Evolutionary conservation across 495 filamentous ascomycete species (phyloP).

Genomic region (Hypoxylon perforatum): DNA sequence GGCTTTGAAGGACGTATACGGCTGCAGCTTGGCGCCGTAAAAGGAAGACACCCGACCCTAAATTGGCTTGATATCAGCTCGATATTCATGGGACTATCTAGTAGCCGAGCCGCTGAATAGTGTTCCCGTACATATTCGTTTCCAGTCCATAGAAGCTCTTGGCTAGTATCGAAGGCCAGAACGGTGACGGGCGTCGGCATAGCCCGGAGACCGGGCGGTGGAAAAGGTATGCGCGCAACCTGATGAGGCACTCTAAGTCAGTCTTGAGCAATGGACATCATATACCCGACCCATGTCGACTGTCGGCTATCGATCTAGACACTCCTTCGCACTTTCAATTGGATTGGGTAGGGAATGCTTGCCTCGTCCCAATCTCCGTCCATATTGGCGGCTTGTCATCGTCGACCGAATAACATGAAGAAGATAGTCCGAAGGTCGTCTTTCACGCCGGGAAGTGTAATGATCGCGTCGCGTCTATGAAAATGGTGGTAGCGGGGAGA

Average conservation of each 20-base stretch:
- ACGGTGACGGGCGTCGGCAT: conserved; percentile 74
- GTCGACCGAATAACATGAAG: conserved; percentile 27
- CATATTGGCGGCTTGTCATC: conserved; percentile 54
- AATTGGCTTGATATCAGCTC: conserved; percentile 1
- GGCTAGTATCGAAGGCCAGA: conserved; percentile 84
- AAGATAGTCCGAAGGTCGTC: conserved; percentile 1
- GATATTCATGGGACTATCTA: neutral
- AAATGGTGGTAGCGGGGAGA: conserved; percentile 6
- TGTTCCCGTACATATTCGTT: conserved; percentile 80
- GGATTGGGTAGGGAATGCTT: conserved; percentile 35
- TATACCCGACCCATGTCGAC: too few species aligned
- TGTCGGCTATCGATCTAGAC: neutral
- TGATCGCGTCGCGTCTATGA: conserved; percentile 24
- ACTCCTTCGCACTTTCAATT: neutral
- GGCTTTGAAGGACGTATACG: conserved; percentile 75
- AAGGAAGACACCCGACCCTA: conserved; percentile 89
- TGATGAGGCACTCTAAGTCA: conserved; percentile 49
- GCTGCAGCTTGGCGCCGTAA: conserved; percentile 81
- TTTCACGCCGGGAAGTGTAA: conserved; percentile 5
- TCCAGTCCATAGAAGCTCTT: conserved; percentile 92
- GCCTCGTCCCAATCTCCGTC: conserved; percentile 74
- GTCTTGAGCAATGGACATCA: conserved; percentile 3
- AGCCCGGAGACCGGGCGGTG: conserved; percentile 70
- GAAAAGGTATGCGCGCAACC: conserved; percentile 76
- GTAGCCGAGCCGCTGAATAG: neutral